These are phyloP conservation scores for Geotrichum fermentans DNA, from an alignment of 1,139 yeast species.

Conservation along the genomic window DNA sequence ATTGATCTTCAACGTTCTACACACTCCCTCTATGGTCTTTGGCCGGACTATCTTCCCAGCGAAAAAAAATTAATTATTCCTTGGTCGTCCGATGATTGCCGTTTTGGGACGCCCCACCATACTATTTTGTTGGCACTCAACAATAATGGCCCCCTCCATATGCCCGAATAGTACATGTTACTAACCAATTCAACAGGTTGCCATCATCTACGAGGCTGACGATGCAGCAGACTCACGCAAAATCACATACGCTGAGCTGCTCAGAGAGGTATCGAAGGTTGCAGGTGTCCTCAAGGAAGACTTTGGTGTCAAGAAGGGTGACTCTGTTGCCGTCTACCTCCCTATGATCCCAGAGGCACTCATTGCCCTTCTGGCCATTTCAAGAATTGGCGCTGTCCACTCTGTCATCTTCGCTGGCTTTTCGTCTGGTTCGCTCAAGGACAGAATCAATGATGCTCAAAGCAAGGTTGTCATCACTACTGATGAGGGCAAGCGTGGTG, in stretches of 20 bases:
- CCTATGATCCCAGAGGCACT: conserved; percentile 98
- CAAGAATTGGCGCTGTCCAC: conserved; percentile 93
- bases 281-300: conserved; percentile 72
- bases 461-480: conserved; percentile 89
- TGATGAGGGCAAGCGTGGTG: conserved; percentile 96
- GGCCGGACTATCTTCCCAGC: neutral
- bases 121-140: neutral
- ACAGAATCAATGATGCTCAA: conserved; percentile 83
- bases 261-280: conserved; percentile 79
- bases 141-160: neutral
- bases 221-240: conserved; percentile 66
- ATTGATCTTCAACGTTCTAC: neutral
- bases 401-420: conserved; percentile 97
- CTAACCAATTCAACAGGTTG: conserved; percentile 35
- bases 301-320: conserved; percentile 92
- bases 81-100: neutral
- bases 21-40: neutral
- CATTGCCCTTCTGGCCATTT: conserved; percentile 89
- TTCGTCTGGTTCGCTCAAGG: conserved; percentile 87
- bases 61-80: no score
- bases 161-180: neutral
- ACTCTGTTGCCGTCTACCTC: conserved; percentile 90
- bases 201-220: conserved; percentile 93
- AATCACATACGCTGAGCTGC: conserved; percentile 80
- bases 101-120: neutral